These are phyloP conservation scores for Fusarium verticillioides DNA, from an alignment of 2,329 filamentous ascomycete genomes.

Conservation along the genomic window DNA sequence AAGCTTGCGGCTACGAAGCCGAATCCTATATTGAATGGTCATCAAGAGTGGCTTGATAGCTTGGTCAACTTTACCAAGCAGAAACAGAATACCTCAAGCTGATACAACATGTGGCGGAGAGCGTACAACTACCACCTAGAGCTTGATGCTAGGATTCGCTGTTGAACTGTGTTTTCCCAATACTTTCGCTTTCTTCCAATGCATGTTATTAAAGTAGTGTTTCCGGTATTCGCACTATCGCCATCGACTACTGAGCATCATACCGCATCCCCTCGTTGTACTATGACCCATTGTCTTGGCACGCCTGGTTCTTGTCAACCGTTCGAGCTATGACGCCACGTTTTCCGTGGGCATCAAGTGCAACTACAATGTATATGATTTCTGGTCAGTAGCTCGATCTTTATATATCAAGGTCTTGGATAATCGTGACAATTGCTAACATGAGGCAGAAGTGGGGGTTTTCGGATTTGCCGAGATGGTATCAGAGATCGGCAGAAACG, in stretches of 20 bases:
- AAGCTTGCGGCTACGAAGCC: not conserved
- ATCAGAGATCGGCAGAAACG: not conserved
- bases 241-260: not conserved
- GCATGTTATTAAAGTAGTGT: accelerated
- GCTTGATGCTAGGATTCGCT: too few relatives aligned
- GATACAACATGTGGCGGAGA: accelerated
- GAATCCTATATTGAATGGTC: not conserved
- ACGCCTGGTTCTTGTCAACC: not conserved
- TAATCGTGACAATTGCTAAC: not conserved
- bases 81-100: not conserved
- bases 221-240: accelerated
- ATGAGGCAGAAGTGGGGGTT: not conserved
- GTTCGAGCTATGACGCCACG: not conserved
- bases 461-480: not conserved
- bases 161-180: not conserved
- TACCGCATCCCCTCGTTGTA: not conserved
- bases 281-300: not conserved
- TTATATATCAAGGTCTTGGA: not conserved
- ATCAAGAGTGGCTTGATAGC: not conserved
- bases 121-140: not conserved
- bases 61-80: not conserved
- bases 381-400: not conserved
- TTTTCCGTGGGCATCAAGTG: not conserved
- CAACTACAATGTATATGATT: not conserved
- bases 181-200: not conserved